Base-by-base conservation (phyloP, 768 basidiomycete species). In the Mycena rosella region DNA sequence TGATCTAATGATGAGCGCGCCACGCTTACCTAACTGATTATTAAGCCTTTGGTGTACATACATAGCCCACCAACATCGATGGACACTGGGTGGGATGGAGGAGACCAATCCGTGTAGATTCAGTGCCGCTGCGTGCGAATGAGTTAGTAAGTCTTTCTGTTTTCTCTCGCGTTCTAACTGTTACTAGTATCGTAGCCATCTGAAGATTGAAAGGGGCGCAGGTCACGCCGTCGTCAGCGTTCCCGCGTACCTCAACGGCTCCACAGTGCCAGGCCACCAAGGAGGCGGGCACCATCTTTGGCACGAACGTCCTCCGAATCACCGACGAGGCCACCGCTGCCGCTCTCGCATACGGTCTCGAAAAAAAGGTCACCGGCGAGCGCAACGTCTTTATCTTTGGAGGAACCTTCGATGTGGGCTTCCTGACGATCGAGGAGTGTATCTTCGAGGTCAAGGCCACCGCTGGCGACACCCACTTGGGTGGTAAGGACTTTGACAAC, bases 251-350 rank as follows among this genome's bases (percentile, higher is more conserved):
- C 98, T 98, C 88, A 99, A 99, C 81, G 96, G 98, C 85, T 96
- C 97, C n/a, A 26, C 97, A 99, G 79, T 93, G 97, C 78, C 96
- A 97, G 77, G 97, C 97, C 24, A 99, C 97, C 75, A 99, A 98
- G 85, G 97, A 99, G 76, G 96, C 97, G 38, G 97, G 97, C 74
- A 89, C 89, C 67, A 98, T 99, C 75, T 88, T 96, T 22, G 97
- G 97, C 69, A 83, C 98, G 72, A 96, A 97, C 78, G 93, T 98
- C 68, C 93, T 97, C 76, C 96, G 97, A 84, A 98, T 98, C 80
- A 97, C 98, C 85, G 98, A 98, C 84, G 97, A 99, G 81, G 96
- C 97, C 42, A 99, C 97, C 52, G 97, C 97, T 45, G 97, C 97
- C 58, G 96, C 96, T 70, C 98, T 98, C 76, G 96, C 96, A 38